These are phyloP conservation scores for Durusdinium trenchii DNA, from an alignment of 73 alveolate genomes.

Conservation along the genomic window DNA sequence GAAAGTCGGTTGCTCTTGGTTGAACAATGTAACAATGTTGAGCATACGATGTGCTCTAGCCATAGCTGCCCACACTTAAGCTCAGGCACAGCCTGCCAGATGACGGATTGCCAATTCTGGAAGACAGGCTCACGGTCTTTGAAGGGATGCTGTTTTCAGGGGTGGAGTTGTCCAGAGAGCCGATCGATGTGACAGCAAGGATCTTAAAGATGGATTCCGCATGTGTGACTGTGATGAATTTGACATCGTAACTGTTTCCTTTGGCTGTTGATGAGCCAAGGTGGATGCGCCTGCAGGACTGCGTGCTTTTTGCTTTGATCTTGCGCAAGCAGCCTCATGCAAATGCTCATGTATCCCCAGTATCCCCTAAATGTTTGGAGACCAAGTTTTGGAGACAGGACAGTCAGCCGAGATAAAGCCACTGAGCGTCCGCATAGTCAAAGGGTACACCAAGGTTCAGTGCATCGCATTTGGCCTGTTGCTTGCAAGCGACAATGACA, in stretches of 20 bases:
- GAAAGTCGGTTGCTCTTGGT: neutral
- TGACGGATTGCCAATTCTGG: conserved; percentile 5
- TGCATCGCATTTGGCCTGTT: neutral
- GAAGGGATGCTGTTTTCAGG: conserved; percentile 12
- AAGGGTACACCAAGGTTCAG: conserved; percentile 9
- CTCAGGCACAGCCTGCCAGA: neutral
- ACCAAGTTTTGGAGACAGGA: too few relatives aligned
- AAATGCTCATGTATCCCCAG: too few relatives aligned
- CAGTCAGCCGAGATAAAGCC: neutral
- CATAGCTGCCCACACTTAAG: too few relatives aligned
- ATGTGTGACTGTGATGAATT: neutral
- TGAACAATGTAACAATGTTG: neutral
- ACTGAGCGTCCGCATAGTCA: neutral
- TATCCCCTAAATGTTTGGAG: too few relatives aligned
- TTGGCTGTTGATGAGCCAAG: neutral
- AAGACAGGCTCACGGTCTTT: neutral
- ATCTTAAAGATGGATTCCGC: neutral
- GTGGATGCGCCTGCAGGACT: neutral
- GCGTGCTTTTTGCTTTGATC: neutral
- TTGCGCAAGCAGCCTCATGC: too few relatives aligned
- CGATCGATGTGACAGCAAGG: neutral
- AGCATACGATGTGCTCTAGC: neutral
- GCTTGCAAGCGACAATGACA: neutral
- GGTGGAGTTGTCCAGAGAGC: neutral
- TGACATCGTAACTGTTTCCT: neutral